Evolutionary conservation across 225 moss, liverwort and hornwort species (phyloP).

Genomic region (Pleurozium schreberi): DNA sequence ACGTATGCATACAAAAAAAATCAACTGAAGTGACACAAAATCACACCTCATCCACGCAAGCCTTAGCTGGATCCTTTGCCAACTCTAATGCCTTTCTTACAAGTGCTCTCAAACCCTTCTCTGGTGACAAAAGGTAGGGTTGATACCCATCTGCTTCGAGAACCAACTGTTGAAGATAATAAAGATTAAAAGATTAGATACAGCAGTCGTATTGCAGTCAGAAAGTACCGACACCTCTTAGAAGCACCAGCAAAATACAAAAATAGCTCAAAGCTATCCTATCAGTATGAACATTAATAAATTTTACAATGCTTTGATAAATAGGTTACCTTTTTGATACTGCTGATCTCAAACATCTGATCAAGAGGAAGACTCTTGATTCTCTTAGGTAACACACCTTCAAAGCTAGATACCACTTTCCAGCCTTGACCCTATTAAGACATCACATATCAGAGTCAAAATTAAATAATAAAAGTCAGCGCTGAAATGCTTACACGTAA

Average conservation of each 20-base stretch:
- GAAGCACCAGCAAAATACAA: neutral
- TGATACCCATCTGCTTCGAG: conserved; percentile 98
- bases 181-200: neutral
- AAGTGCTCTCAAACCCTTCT: conserved; percentile 93
- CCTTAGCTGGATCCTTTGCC: conserved; percentile 91
- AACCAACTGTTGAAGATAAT: conserved; percentile 52
- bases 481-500: neutral
- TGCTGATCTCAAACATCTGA: conserved; percentile 90
- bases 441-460: neutral
- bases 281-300: neutral
- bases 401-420: conserved; percentile 95
- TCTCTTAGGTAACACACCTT: conserved; percentile 82
- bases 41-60: conserved; percentile 85
- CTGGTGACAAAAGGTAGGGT: conserved; percentile 90
- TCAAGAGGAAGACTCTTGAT: conserved; percentile 78
- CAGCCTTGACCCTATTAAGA: conserved; percentile 76
- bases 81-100: conserved; percentile 86
- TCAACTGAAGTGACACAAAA: neutral
- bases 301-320: neutral
- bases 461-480: neutral
- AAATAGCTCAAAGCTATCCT: neutral
- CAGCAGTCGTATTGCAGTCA: neutral
- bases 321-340: conserved; percentile 64
- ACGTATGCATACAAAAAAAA: neutral
- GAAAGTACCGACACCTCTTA: neutral